Evolutionary conservation across 2,329 filamentous ascomycete genomes (phyloP), one percentile per base, ranked within the genome.

Genomic region (Colletotrichum sp.): DNA sequence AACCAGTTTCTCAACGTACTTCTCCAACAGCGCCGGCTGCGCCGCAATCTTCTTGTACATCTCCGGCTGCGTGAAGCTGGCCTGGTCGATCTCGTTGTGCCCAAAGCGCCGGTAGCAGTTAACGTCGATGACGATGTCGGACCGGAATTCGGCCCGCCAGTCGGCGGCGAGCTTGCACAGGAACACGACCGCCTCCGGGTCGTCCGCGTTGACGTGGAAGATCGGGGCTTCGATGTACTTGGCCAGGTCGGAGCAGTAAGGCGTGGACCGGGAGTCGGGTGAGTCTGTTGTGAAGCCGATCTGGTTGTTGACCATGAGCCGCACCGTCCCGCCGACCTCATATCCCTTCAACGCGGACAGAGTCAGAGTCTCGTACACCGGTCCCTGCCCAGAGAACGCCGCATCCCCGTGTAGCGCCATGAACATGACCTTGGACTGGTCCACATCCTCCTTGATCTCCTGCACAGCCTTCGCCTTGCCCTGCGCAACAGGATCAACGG

Each of bases 211-310:
- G 84, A 99, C 97, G 88, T 99, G 97, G 92, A 99, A 99, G 72
- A 99, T 95, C 57, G 97, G 97, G 3, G 97, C 97, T 81, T 99
- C 97, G 80, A 99, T 98, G 68, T 96, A 95, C 90, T 99, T 99
- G 86, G 97, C 97, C 82, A 99, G 98, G 85, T 99, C 97, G 34
- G 97, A 98, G 88, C 97, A 99, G 92, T 99, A 99, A 39, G 97
- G 95, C 64, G 97, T 99, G 13, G 97, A 99, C 80, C 97, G 95
- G 80, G 97, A 94, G 86, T 98, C 99, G 83, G 96, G 95, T 79
- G 97, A 96, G 83, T 99, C 97, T 18, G 97, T 99, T 64, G 97
- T 99, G 90, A 99, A 99, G 86, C 97, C 97, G 85, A 99, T 99
- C 90, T 99, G 97, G 91, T 99, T 99, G 92, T 99, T 99, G 80